Base-by-base conservation (phyloP, 441 rosid species). In the Populus hybrid region DNA sequence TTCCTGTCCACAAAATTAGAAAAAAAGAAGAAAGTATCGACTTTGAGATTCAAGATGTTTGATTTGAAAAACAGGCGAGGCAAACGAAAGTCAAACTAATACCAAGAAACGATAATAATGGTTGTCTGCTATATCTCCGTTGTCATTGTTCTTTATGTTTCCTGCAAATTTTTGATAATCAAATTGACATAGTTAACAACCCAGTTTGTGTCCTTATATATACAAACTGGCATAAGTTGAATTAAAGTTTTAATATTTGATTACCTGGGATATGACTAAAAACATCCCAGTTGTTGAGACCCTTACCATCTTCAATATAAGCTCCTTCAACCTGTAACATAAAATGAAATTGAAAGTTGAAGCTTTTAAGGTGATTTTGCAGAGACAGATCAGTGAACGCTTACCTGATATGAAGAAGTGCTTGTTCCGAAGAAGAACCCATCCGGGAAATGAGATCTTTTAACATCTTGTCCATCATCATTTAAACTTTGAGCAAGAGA, bases 51-150 rank as follows among this genome's bases (percentile, higher is more conserved):
- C n/a, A 36, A 78, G 69, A 3, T 63, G 57, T 14, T 46, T 46
- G 1, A 14, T 65, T 64, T 26, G 35, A 50, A 36, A 50, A 66
- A 18, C 2, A 24, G 40, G 6, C 1, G 8, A 36, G 6, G 65
- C 32, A 69, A 59, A 70, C 1, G 0, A 40, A 2, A 28, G 10
- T 4, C 2, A 71, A 71, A 18, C n/a, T 8, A 67, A 23, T 83
- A 88, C 91, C 88, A 80, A n/a, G 79, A 76, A 85, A 2, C 42
- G 83, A 78, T 88, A 85, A 71, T 86, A 88, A 67, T 83, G 84
- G 67, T 86, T 78, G 67, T 85, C 86, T 57, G 88, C 86, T 38
- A 84, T 82, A 70, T 88, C 89, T 75, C 82, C 91, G 72, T 82
- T 86, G 26, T 71, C 85, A 73, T 80, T 75, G 24, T 85, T 77